Base-by-base conservation (phyloP, 2,329 filamentous ascomycete species). In the Ilyonectria robusta region DNA sequence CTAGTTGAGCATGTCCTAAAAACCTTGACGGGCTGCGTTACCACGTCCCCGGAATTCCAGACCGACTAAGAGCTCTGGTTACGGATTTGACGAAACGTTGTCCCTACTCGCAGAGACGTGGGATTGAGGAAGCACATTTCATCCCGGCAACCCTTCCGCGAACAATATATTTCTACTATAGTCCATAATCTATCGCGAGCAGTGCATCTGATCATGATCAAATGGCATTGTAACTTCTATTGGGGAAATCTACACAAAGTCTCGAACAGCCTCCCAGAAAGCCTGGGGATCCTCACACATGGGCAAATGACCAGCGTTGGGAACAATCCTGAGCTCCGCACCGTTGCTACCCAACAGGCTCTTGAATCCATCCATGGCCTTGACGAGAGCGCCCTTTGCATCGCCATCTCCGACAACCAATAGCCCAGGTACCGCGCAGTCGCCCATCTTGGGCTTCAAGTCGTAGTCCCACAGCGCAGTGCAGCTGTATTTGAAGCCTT, bases 341-440 rank as follows among this genome's bases (percentile, higher is more conserved):
- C 87, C 88, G 0, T 79, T 77, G 10, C 82, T 78, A 0, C 91
- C 91, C 47, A 94, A 78, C 19, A 82, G 78, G 0, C 80, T 84
- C 61, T 86, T 89, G 86, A 95, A 94, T 15, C 89, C 89, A 60
- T 91, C 89, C 93, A 97, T 97, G 4, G 91, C 92, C 82, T 91
- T 90, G 0, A 93, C 93, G 59, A 97, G 77, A 1, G 92, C 91
- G 1, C 87, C 88, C 71, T 86, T 88, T 0, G 90, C 94, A 76
- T 97, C 94, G 0, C 86, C 87, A 15, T 90, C 89, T 1, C 94
- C 94, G 0, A 91, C 94, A 1, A 94, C 87, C 59, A 97, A 88
- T 59, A 93, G 78, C 0, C 89, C 92, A 0, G 89, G 89, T 0
- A 91, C 88, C 15, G 78, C 78, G 72, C 87, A 89, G 0, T 57